Evolutionary conservation across 2,329 filamentous ascomycete genomes (phyloP).

Genomic region (Ceratocystis harringtonii): DNA sequence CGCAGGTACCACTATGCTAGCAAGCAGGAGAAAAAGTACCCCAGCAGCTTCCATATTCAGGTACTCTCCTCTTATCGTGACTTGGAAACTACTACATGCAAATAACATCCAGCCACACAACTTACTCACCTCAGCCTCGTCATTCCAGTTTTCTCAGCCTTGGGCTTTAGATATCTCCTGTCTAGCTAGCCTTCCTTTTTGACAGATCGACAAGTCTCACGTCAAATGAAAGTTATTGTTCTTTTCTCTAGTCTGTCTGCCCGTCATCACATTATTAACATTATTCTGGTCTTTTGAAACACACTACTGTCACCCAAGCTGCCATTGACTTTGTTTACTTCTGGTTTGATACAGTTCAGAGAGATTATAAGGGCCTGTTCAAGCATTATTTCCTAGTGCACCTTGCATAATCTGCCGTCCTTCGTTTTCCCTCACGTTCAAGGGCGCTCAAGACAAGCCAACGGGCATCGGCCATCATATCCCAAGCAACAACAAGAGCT

Average conservation of each 20-base stretch:
- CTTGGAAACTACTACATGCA: not conserved
- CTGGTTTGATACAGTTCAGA: not conserved
- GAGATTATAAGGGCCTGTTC: not conserved
- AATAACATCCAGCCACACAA: not conserved
- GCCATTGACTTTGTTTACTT: not conserved
- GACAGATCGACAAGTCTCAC: not conserved
- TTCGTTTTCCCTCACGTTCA: constrained; percentile 3
- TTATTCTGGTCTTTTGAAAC: not conserved
- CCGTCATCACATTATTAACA: not conserved
- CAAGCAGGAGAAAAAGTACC: not conserved
- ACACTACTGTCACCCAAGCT: constrained; percentile 3
- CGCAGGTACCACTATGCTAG: not conserved
- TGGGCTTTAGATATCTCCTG: not conserved
- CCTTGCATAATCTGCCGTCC: not conserved
- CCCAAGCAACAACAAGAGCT: not conserved
- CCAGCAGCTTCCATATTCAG: not conserved
- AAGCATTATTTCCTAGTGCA: not conserved
- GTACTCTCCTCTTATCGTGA: not conserved
- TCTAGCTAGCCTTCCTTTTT: not conserved
- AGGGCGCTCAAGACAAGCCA: not conserved
- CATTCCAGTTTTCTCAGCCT: not conserved
- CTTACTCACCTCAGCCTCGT: not conserved
- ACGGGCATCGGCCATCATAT: not conserved
- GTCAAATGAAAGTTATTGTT: not conserved
- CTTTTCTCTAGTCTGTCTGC: not conserved